phyloP scores from a whole-genome alignment of 2,329 filamentous ascomycete genomes.

The Gnomoniopsis smithogilvyi region DNA sequence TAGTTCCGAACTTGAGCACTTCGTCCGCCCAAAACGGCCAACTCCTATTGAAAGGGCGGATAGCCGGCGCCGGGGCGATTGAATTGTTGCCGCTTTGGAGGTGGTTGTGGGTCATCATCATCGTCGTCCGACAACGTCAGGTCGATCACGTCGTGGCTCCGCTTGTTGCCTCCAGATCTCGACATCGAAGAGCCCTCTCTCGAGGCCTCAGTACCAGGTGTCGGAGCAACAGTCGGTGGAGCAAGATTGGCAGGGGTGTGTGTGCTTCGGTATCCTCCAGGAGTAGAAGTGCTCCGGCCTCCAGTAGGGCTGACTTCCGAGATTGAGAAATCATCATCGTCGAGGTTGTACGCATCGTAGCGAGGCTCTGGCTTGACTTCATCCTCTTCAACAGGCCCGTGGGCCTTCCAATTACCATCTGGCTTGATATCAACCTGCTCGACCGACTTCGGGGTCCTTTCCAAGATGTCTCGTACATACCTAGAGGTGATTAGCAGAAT shows the following conservation, averaged over 20 bases:
- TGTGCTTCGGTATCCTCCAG: conserved; percentile 30
- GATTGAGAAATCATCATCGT: conserved; percentile 50
- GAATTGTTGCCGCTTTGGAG: conserved; percentile 44
- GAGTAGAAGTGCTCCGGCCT: conserved; percentile 33
- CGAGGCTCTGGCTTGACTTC: conserved; percentile 23
- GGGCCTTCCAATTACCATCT: conserved; percentile 69
- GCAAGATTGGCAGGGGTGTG: conserved; percentile 34
- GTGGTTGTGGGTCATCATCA: conserved; percentile 40
- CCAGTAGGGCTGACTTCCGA: conserved; percentile 38
- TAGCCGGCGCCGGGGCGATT: conserved; percentile 9
- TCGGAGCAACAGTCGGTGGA: conserved; percentile 22
- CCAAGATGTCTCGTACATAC: conserved; percentile 85
- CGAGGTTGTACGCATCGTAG: conserved; percentile 26
- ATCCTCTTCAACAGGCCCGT: conserved; percentile 31
- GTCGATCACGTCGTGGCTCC: conserved; percentile 54
- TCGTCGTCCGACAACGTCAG: conserved; percentile 57
- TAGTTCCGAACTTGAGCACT: background rate
- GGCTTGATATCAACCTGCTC: conserved; percentile 92
- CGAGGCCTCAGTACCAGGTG: conserved; percentile 31
- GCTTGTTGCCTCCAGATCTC: conserved; percentile 40
- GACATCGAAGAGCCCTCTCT: conserved; percentile 35
- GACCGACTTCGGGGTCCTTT: conserved; percentile 63
- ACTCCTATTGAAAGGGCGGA: background rate
- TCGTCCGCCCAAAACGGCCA: background rate
- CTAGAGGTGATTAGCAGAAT: conserved; percentile 38